Evolutionary conservation across 305 asterid species (phyloP).

Genomic region (Solanum hybrid): DNA sequence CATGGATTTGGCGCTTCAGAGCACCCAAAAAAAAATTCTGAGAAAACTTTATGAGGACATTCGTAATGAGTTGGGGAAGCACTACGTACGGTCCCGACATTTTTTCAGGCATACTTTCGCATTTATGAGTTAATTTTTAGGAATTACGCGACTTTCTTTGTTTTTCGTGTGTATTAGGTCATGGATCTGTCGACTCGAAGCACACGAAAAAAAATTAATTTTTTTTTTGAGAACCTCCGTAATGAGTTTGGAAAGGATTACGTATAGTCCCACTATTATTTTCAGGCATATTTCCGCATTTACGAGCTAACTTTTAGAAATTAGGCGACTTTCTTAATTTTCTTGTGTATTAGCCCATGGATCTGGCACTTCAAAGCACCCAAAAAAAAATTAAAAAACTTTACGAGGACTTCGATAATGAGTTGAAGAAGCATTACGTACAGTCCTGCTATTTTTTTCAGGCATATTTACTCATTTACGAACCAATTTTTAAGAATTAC

Average conservation of each 20-base stretch:
- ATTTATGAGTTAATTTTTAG: no score
- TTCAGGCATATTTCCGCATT: no score
- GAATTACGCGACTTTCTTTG: no score
- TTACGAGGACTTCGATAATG: neutral
- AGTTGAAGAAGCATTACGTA: neutral
- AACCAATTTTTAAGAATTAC: no score
- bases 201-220: no score
- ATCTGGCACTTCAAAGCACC: neutral
- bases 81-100: accelerated
- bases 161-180: no score
- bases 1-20: no score
- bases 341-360: neutral
- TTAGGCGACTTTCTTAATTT: neutral
- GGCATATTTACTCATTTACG: neutral
- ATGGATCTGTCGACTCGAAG: no score
- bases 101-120: neutral
- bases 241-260: no score
- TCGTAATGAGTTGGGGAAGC: neutral
- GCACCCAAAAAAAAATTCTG: no score
- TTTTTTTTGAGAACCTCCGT: no score
- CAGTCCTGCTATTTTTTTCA: accelerated
- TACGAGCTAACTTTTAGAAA: neutral
- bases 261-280: no score
- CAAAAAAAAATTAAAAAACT: accelerated
- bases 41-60: neutral